A percentile compares a stretch with the other conserved stretches of the same genome.
phyloP scores from a whole-genome alignment of 176 grass and related monocot genomes.

The Carex cristatella region DNA sequence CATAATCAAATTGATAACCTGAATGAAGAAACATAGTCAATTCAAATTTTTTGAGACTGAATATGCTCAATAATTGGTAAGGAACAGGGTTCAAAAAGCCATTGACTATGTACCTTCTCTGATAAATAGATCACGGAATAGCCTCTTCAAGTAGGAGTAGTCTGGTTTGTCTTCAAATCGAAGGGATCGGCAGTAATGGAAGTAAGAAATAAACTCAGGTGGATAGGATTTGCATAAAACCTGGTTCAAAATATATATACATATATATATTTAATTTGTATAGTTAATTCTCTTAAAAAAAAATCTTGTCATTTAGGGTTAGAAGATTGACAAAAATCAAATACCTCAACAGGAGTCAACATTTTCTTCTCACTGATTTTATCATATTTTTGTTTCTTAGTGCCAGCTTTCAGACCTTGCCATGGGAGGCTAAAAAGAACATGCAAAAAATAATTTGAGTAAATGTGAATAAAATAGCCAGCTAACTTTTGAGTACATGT shows the following conservation, averaged over 20 bases:
- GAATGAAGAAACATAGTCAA: slow-evolving; percentile 8
- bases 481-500: not conserved
- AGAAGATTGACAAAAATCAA: slow-evolving; percentile 18
- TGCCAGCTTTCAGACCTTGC: slow-evolving; percentile 93
- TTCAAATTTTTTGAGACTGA: not conserved
- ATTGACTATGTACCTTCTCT: slow-evolving; percentile 52
- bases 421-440: slow-evolving; percentile 73
- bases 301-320: not conserved
- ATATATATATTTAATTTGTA: slow-evolving; percentile 3
- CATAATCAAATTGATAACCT: slow-evolving; percentile 93
- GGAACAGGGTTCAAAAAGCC: not conserved
- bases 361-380: slow-evolving; percentile 99
- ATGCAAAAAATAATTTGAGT: slow-evolving; percentile 25
- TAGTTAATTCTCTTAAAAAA: not conserved
- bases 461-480: slow-evolving; percentile 4
- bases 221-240: slow-evolving; percentile 91
- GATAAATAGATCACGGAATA: slow-evolving; percentile 82
- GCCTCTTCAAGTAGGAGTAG: slow-evolving; percentile 84
- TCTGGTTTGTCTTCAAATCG: slow-evolving; percentile 87
- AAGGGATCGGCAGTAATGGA: slow-evolving; percentile 79
- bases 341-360: slow-evolving; percentile 87
- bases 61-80: not conserved
- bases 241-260: slow-evolving; percentile 32
- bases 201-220: slow-evolving; percentile 77
- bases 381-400: slow-evolving; percentile 95